Conservation (phyloP, 2,329 filamentous ascomycete species). For the Monosporascus sp. region DNA sequence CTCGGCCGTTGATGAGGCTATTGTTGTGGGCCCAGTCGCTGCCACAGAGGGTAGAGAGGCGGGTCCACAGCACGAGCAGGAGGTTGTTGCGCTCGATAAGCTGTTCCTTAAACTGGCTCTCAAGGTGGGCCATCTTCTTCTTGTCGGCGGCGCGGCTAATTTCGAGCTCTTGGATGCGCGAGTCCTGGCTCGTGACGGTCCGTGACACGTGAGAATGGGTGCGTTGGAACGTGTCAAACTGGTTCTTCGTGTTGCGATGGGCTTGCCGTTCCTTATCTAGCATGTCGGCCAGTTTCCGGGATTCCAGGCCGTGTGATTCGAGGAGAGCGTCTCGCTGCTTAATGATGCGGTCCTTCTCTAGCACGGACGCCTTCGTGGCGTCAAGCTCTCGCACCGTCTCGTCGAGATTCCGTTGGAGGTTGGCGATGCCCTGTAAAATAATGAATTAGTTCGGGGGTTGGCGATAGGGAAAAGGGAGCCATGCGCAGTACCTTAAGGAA, state of each 20-base stretch:
- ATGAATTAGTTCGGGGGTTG: slow-evolving; percentile 8
- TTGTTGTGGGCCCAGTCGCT: slow-evolving; percentile 89
- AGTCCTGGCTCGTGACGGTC: slow-evolving; percentile 79
- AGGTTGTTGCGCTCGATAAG: slow-evolving; percentile 84
- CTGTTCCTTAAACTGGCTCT: slow-evolving; percentile 80
- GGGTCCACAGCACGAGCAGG: slow-evolving; percentile 84
- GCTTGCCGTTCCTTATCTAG: slow-evolving; percentile 85
- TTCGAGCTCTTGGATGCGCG: slow-evolving; percentile 81
- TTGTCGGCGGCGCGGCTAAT: slow-evolving; percentile 71
- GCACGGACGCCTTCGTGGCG: slow-evolving; percentile 65
- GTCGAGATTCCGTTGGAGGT: slow-evolving; percentile 83
- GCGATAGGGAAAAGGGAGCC: not conserved
- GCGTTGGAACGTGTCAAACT: slow-evolving; percentile 84
- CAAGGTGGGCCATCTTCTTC: slow-evolving; percentile 68
- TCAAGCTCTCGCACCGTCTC: slow-evolving; percentile 79
- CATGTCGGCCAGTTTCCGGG: slow-evolving; percentile 75
- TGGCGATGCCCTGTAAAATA: slow-evolving; percentile 63
- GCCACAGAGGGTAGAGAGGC: slow-evolving; percentile 79
- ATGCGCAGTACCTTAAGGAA: slow-evolving; percentile 64
- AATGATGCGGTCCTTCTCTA: slow-evolving; percentile 88
- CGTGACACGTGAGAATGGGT: slow-evolving; percentile 83
- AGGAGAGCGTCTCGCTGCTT: slow-evolving; percentile 84
- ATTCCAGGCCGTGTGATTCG: slow-evolving; percentile 83
- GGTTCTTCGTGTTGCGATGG: slow-evolving; percentile 79
- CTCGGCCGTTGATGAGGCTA: slow-evolving; percentile 80